Conservation (phyloP, 1,284 basidiomycete species). For the Cutaneotrichosporon daszewskae region DNA sequence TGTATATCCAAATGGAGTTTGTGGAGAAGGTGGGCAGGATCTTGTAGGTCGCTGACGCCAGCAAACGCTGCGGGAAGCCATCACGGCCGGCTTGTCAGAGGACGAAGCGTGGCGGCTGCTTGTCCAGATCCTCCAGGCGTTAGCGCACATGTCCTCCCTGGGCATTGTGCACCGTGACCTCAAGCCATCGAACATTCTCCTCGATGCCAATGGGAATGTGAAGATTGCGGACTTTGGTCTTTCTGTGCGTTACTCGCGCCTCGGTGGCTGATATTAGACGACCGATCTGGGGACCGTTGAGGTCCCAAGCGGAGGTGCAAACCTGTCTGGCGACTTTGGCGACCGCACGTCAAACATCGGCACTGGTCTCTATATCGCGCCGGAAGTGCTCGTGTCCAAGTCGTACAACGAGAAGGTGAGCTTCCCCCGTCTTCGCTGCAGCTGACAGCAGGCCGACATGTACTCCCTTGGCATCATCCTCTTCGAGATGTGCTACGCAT, state of each 20-base stretch:
- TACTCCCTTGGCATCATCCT: slow-evolving; percentile 94
- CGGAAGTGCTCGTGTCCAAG: slow-evolving; percentile 56
- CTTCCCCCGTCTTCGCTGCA: background rate
- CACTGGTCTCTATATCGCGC: slow-evolving; percentile 87
- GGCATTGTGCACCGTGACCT: slow-evolving; percentile 84
- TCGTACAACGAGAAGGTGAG: slow-evolving; percentile 49
- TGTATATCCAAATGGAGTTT: slow-evolving; percentile 49
- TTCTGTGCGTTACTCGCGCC: slow-evolving; percentile 21
- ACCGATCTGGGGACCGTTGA: slow-evolving; percentile 72
- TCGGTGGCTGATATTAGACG: slow-evolving; percentile 48
- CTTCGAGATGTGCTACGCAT: slow-evolving; percentile 92
- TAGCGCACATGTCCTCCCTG: slow-evolving; percentile 81
- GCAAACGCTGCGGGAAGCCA: slow-evolving; percentile 54
- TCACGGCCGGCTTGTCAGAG: slow-evolving; percentile 71
- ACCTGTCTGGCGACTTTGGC: slow-evolving; percentile 17
- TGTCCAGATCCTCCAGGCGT: slow-evolving; percentile 84
- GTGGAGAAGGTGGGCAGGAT: slow-evolving; percentile 42
- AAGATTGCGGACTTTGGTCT: slow-evolving; percentile 95
- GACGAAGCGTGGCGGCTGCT: slow-evolving; percentile 86
- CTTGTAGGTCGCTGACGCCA: slow-evolving; percentile 2
- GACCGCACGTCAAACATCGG: slow-evolving; percentile 65
- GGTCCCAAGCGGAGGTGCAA: slow-evolving; percentile 55
- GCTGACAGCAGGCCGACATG: slow-evolving; percentile 67
- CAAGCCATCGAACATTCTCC: slow-evolving; percentile 86
- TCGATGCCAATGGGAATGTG: slow-evolving; percentile 81